Percentiles rank a stretch among this genome's conserved stretches.
phyloP scores from a whole-genome alignment of 2,329 filamentous ascomycete species.

The Pyrenophora seminiperda region DNA sequence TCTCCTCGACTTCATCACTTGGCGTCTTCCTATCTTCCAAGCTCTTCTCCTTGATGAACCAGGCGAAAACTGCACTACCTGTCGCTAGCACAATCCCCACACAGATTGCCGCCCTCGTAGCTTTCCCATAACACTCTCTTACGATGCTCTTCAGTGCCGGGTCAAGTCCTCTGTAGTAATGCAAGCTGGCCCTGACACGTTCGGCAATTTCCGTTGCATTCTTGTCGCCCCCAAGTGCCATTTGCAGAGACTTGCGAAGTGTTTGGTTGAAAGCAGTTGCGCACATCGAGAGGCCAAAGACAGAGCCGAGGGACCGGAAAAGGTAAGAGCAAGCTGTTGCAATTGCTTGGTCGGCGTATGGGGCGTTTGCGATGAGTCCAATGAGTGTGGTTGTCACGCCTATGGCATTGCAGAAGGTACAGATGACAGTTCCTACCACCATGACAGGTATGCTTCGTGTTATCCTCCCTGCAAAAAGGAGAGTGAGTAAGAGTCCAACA shows the following conservation, averaged over 20 bases:
- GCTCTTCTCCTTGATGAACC: conserved; percentile 53
- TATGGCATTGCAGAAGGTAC: conserved; percentile 61
- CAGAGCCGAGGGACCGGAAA: conserved; percentile 73
- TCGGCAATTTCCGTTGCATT: conserved; percentile 70
- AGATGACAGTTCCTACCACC: conserved; percentile 61
- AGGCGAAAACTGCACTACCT: conserved; percentile 54
- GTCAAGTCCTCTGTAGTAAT: conserved; percentile 69
- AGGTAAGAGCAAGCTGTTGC: conserved; percentile 81
- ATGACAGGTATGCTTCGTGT: conserved; percentile 58
- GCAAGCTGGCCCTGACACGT: conserved; percentile 70
- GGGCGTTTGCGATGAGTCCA: conserved; percentile 71
- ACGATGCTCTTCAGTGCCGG: conserved; percentile 65
- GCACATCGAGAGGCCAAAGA: conserved; percentile 70
- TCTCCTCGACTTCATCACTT: background rate
- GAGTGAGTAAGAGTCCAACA: conserved; percentile 60
- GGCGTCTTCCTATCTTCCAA: conserved; percentile 22
- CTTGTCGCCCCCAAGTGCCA: conserved; percentile 60
- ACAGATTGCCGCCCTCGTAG: conserved; percentile 58
- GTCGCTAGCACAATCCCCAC: conserved; percentile 58
- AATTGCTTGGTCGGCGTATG: conserved; percentile 70
- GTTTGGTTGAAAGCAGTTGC: conserved; percentile 74
- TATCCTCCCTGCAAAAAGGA: conserved; percentile 62
- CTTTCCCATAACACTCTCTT: conserved; percentile 67
- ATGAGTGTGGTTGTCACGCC: conserved; percentile 75
- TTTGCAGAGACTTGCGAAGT: conserved; percentile 62